Percentiles rank a stretch among this genome's conserved stretches.
These are phyloP conservation scores for Nigrospora sphaerica DNA, from an alignment of 2,329 filamentous ascomycete species.

Conservation along the genomic window DNA sequence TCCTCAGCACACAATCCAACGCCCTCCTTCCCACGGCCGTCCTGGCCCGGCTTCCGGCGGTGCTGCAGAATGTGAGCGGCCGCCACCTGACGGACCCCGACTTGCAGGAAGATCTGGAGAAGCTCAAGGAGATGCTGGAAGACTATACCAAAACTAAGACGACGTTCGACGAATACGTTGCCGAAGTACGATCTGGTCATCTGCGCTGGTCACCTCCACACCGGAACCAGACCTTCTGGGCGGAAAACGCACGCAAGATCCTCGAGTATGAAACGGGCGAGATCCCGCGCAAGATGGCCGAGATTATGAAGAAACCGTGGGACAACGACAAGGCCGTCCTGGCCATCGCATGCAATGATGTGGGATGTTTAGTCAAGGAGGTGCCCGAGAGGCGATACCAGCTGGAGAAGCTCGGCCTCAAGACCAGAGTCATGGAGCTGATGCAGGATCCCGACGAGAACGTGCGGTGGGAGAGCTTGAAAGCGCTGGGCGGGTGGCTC, in stretches of 20 bases:
- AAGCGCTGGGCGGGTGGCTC: slow-evolving; percentile 64
- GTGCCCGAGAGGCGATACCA: slow-evolving; percentile 75
- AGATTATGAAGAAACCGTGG: slow-evolving; percentile 70
- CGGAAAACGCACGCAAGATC: slow-evolving; percentile 82
- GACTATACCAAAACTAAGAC: slow-evolving; percentile 65
- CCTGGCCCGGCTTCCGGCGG: slow-evolving; percentile 69
- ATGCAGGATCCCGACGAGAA: slow-evolving; percentile 87
- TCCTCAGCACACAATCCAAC: slow-evolving; percentile 64
- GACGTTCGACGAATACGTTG: slow-evolving; percentile 83
- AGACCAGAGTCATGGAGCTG: slow-evolving; percentile 83
- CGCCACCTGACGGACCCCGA: slow-evolving; percentile 60
- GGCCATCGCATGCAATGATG: slow-evolving; percentile 87
- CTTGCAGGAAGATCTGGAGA: slow-evolving; percentile 54
- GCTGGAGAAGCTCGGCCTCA: slow-evolving; percentile 78
- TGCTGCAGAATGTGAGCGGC: slow-evolving; percentile 55
- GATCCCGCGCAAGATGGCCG: slow-evolving; percentile 72
- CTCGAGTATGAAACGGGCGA: slow-evolving; percentile 76
- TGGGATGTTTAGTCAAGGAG: slow-evolving; percentile 82
- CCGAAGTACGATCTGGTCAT: slow-evolving; percentile 79
- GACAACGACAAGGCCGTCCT: slow-evolving; percentile 80
- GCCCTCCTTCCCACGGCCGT: slow-evolving; percentile 77
- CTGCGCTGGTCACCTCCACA: slow-evolving; percentile 91
- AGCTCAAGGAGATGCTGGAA: slow-evolving; percentile 55
- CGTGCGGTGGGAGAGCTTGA: slow-evolving; percentile 87
- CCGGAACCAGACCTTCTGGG: slow-evolving; percentile 81